Evolutionary conservation across 768 basidiomycete genomes (phyloP).

Genomic region (Boletus rubescentipes): DNA sequence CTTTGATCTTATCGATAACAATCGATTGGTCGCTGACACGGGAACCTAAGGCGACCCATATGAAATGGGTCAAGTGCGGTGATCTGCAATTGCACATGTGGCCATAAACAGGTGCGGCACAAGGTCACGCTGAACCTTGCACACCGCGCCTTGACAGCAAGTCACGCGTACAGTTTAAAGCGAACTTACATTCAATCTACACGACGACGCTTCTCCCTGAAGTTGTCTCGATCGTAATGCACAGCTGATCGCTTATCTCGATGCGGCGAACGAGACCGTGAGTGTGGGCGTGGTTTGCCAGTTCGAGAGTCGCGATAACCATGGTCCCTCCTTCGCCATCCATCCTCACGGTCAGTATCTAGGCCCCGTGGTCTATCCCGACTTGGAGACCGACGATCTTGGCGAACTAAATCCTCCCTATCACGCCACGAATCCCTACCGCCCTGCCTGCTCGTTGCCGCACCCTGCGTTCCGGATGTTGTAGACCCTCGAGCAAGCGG

Average conservation of each 20-base stretch:
- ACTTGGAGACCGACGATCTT: slow-evolving; percentile 25
- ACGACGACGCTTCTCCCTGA: slow-evolving; percentile 56
- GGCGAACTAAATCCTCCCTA: slow-evolving; percentile 19
- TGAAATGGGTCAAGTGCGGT: slow-evolving; percentile 12
- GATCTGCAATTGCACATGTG: slow-evolving; percentile 5
- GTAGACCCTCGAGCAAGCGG: slow-evolving; percentile 23
- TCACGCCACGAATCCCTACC: slow-evolving; percentile 39
- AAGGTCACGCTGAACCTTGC: neutral
- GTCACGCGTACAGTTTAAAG: slow-evolving; percentile 1
- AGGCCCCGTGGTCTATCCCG: slow-evolving; percentile 24
- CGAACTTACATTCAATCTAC: slow-evolving; percentile 43
- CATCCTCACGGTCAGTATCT: slow-evolving; percentile 23
- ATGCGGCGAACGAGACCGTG: slow-evolving; percentile 36
- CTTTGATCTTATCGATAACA: slow-evolving; percentile 20
- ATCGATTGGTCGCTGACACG: slow-evolving; percentile 2
- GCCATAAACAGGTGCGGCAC: neutral
- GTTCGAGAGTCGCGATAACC: slow-evolving; percentile 18
- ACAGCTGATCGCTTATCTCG: slow-evolving; percentile 22
- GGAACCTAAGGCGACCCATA: neutral
- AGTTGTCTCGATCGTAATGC: slow-evolving; percentile 36
- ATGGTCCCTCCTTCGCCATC: slow-evolving; percentile 17
- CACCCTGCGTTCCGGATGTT: slow-evolving; percentile 36
- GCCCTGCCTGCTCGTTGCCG: slow-evolving; percentile 34
- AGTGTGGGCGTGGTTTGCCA: slow-evolving; percentile 24
- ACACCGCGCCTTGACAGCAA: neutral